Conservation (phyloP, 2,329 filamentous ascomycete genomes). For the Fusarium sp. region DNA sequence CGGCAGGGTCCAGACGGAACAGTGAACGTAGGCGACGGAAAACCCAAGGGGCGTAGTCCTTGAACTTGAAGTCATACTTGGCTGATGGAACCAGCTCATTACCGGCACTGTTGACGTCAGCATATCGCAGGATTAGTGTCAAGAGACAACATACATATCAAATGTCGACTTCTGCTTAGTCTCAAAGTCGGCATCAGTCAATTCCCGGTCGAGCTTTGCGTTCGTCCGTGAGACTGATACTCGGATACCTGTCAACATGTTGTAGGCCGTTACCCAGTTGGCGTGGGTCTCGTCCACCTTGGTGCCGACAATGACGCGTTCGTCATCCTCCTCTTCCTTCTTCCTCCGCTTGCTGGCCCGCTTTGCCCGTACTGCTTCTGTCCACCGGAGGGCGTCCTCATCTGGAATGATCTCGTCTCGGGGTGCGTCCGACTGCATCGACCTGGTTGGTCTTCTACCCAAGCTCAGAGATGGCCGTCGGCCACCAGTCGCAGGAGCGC, state of each 20-base stretch:
- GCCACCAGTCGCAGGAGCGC: conserved; percentile 63
- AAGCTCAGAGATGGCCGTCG: conserved; percentile 87
- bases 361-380: conserved; percentile 92
- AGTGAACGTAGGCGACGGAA: conserved; percentile 90
- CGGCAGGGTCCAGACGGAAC: conserved; percentile 93
- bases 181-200: conserved; percentile 93
- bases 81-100: conserved; percentile 97
- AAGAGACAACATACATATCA: conserved; percentile 79
- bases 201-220: conserved; percentile 90
- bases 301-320: conserved; percentile 93
- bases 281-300: conserved; percentile 98
- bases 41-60: conserved; percentile 99
- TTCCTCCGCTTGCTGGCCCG: conserved; percentile 86
- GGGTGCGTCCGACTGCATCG: conserved; percentile 84
- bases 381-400: conserved; percentile 91
- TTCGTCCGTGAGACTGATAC: conserved; percentile 97
- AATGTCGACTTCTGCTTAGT: conserved; percentile 98
- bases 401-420: conserved; percentile 87
- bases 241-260: conserved; percentile 98
- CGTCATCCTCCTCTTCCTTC: conserved; percentile 90
- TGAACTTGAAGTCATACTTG: conserved; percentile 99
- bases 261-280: conserved; percentile 98
- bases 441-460: conserved; percentile 83
- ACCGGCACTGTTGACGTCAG: conserved; percentile 74
- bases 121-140: neutral